Base-by-base conservation (phyloP, 1,139 yeast species). In the Sugiyamaella paludigena region DNA sequence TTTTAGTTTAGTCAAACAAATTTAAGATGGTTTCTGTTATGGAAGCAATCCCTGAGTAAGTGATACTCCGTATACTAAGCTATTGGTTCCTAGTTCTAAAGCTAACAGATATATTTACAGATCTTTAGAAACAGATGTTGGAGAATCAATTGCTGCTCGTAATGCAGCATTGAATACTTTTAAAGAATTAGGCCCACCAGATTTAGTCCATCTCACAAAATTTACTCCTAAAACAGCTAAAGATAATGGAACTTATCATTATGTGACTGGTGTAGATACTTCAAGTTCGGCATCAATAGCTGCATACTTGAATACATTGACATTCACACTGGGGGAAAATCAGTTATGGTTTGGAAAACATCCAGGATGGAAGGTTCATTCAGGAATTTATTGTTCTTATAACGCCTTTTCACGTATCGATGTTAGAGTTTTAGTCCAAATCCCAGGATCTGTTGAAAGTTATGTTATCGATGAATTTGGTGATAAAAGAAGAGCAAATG, bases 381-480 rank as follows among this genome's bases (percentile, higher is more conserved):
- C 84, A 56, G 85, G 91, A 48, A 77, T 82, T 1, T 82, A 78
- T 62, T 80, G 85, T 53, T 73, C 81, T 2, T 84, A 80, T 72
- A 82, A 83, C 68, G 82, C 85, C 3, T 85, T 87, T 60, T 75
- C 85, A 4, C 74, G 76, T 50, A 72, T 79, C 15, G 96, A 87
- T 62, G 75, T 85, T 57, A 75, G 94, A 36, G 89, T 87, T 7
- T 74, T 81, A 19, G 87, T 81, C 32, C 76, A 76, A 44, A 74
- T 81, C 42, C 91, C 91, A 0, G 92, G 92, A 69, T 87, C 94
- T 43, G 81, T 83, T 9, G 94, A 87, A 62, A 83, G 95, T 1
- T 84, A 79, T 63, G 77, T 83, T 19, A 73, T 87, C 47, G 79
- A 78, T 54, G 71, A 72, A 7, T 67, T 70, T 36, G 83, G 83